A percentile compares a stretch with the other conserved stretches of the same genome.
These are phyloP conservation scores for Tetrahymena malaccensis DNA, from an alignment of 73 alveolate genomes.

Conservation along the genomic window DNA sequence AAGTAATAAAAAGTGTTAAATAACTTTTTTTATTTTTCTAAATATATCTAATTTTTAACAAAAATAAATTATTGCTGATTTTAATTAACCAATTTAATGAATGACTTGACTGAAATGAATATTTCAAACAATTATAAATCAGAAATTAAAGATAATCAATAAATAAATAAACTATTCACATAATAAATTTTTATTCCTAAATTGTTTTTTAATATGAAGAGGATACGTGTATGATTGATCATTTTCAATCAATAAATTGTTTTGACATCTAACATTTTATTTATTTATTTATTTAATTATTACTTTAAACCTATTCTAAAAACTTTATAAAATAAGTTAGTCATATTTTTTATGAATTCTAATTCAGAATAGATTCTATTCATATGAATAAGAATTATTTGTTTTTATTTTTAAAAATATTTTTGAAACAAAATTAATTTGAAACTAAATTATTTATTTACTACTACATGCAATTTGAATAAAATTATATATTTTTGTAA, in stretches of 20 bases:
- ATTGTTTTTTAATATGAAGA: not conserved
- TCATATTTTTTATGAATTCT: too few relatives aligned
- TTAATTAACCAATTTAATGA: not conserved
- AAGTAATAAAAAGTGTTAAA: not conserved
- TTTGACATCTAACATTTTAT: too few relatives aligned
- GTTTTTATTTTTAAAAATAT: too few relatives aligned
- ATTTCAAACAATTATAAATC: not conserved
- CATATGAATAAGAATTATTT: too few relatives aligned
- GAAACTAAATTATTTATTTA: too few relatives aligned
- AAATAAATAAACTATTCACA: not conserved
- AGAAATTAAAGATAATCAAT: not conserved
- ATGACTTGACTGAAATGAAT: not conserved
- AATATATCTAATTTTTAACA: not conserved
- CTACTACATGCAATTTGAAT: too few relatives aligned
- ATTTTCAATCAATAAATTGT: not conserved
- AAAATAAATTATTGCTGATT: not conserved
- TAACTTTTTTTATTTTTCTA: not conserved
- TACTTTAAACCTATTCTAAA: not conserved
- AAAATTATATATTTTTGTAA: too few relatives aligned
- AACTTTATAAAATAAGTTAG: too few relatives aligned
- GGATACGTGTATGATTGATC: not conserved
- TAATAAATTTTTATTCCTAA: not conserved
- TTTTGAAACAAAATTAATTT: too few relatives aligned
- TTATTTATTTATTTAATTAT: too few relatives aligned
- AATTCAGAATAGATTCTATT: too few relatives aligned